Base-by-base conservation (phyloP, 2,329 filamentous ascomycete species). In the Cryoendolithus antarcticus region DNA sequence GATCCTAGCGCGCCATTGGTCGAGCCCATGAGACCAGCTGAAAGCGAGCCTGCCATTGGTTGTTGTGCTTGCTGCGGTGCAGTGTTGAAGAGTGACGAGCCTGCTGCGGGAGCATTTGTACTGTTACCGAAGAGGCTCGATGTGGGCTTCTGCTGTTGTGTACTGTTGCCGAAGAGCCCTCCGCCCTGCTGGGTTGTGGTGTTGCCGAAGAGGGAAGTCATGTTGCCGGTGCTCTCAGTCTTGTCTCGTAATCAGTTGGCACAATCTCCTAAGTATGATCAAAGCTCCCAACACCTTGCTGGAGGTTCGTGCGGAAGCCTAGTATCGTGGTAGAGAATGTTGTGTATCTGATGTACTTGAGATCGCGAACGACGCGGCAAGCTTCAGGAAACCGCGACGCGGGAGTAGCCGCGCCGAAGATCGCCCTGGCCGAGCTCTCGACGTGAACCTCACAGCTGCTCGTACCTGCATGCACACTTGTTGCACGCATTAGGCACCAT, bases 401-500 rank as follows among this genome's bases (percentile, higher is more conserved):
- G 15, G 15, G 15, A 19, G 15, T 19, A 19, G 15, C 15, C 15
- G 15, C 15, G 15, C 15, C 15, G 15, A 19, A 19, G 15, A 19
- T 19, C 15, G 15, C 5, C 15, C 15, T 3, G 3, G 15, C 15
- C 15, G 15, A 19, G 15, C 15, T 19, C 15, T 19, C 3, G 15
- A 19, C 15, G 5, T 19, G 15, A 19, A 19, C 15, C 15, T 19
- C 15, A 19, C 15, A 19, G 15, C 15, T 19, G 15, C 15, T 19
- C 15, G 15, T 19, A 19, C 15, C 15, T 19, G 15, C 15, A 19
- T 19, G 3, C 15, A 19, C 30, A 6, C 3, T 32, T 32, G 30
- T 6, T 3, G 4, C 30, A 12, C 30, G 6, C 3, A 6, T 3
- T 5, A 19, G 9, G 59, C 66, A 72, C 54, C 55, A 80, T 80